Percentiles rank a stretch among this genome's conserved stretches.
These are phyloP conservation scores for Hippophae tibetana DNA, from an alignment of 306 rosid genomes.

Conservation along the genomic window DNA sequence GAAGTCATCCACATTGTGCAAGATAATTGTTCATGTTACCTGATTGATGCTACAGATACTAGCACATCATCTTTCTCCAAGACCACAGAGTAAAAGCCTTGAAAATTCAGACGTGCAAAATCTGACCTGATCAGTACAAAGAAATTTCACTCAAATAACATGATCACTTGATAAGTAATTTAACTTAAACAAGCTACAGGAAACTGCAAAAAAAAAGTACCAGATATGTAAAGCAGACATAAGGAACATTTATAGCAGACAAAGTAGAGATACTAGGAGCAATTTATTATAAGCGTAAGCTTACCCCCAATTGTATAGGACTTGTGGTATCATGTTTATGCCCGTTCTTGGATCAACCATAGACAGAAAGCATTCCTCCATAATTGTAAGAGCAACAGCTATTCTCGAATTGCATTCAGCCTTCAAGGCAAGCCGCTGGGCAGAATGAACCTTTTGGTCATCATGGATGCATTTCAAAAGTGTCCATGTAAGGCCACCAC, in stretches of 20 bases:
- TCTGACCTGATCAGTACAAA: conserved; percentile 58
- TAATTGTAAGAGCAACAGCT: conserved; percentile 88
- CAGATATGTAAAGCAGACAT: neutral
- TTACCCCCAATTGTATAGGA: conserved; percentile 87
- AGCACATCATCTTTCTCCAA: conserved; percentile 85
- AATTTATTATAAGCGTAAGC: conserved; percentile 25
- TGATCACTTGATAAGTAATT: neutral
- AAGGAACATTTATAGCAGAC: neutral
- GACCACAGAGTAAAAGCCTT: conserved; percentile 82
- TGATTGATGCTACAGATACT: conserved; percentile 81
- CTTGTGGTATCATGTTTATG: conserved; percentile 94
- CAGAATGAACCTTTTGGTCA: conserved; percentile 81
- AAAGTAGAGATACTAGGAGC: neutral
- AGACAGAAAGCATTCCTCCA: conserved; percentile 94
- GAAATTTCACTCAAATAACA: conserved; percentile 16
- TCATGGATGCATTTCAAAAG: conserved; percentile 80
- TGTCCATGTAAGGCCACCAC: conserved; percentile 62
- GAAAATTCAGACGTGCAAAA: conserved; percentile 83
- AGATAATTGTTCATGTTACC: conserved; percentile 31
- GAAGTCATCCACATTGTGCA: neutral
- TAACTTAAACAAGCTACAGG: neutral
- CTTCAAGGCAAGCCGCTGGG: conserved; percentile 80
- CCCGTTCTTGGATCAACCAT: conserved; percentile 97
- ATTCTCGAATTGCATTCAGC: conserved; percentile 88
- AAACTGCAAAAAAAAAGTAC: conserved; percentile 2